Evolutionary conservation across 148 eudicot genomes (phyloP).

Genomic region (Hydrangea macrophylla): DNA sequence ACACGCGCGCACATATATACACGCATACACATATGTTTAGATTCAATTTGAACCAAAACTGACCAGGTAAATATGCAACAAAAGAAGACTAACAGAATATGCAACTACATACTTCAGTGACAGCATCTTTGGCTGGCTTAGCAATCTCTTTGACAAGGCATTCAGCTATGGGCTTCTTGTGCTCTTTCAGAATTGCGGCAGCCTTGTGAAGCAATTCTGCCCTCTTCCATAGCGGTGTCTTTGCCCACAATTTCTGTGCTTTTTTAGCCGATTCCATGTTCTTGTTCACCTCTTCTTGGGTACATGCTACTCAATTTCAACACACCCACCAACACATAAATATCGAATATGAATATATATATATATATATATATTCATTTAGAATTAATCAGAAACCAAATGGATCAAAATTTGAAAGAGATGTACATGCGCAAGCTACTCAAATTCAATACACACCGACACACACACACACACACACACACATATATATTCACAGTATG

Average conservation of each 20-base stretch:
- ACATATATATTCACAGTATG: too few relatives aligned
- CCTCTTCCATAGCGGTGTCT: constrained; percentile 62
- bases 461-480: too few relatives aligned
- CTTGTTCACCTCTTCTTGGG: constrained; percentile 61
- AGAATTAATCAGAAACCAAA: too few relatives aligned
- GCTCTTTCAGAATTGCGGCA: constrained; percentile 57
- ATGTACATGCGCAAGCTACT: too few relatives aligned
- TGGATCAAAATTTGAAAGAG: too few relatives aligned
- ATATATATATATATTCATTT: too few relatives aligned
- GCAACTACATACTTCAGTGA: constrained; percentile 39
- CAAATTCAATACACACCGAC: too few relatives aligned
- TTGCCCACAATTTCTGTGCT: constrained; percentile 59
- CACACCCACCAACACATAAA: too few relatives aligned
- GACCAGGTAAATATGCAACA: background rate
- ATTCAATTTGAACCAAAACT: background rate
- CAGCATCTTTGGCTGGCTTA: constrained; percentile 59
- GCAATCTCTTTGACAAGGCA: constrained; percentile 59
- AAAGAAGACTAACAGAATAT: too few relatives aligned
- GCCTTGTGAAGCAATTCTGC: constrained; percentile 61
- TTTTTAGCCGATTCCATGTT: constrained; percentile 49
- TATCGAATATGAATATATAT: too few relatives aligned
- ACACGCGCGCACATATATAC: background rate
- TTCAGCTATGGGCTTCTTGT: constrained; percentile 45
- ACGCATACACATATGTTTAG: background rate
- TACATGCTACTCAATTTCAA: constrained; percentile 48